These are phyloP conservation scores for Alternaria ventricosa DNA, from an alignment of 2,329 filamentous ascomycete genomes.

Conservation along the genomic window DNA sequence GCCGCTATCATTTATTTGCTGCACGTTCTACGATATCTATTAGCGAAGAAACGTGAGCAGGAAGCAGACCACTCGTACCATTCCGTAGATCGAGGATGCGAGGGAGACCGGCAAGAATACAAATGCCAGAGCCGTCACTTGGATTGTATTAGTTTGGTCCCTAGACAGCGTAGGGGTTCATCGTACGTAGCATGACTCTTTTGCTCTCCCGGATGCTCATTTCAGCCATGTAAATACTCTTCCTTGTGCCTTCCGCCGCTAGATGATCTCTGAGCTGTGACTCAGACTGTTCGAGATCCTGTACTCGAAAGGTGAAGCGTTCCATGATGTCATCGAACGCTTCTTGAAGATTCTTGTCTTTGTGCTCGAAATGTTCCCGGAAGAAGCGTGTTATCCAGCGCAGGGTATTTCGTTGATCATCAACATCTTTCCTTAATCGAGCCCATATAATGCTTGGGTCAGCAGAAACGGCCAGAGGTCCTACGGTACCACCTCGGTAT, in stretches of 20 bases:
- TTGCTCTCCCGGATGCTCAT: not conserved
- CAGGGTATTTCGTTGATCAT: not conserved
- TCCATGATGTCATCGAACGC: not conserved
- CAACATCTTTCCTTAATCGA: not conserved
- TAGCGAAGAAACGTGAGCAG: no score
- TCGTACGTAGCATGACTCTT: not conserved
- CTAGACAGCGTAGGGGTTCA: no score
- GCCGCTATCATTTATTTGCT: not conserved
- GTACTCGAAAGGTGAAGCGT: not conserved
- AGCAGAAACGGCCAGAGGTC: no score
- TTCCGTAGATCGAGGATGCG: not conserved
- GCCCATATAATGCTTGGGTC: not conserved
- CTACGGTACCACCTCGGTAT: no score
- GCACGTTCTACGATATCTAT: no score
- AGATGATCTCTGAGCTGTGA: not conserved
- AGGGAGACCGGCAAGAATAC: not conserved
- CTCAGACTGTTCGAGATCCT: not conserved
- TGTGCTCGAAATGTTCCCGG: not conserved
- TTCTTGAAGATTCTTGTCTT: no score
- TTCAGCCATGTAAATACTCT: not conserved
- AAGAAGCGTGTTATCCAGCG: not conserved
- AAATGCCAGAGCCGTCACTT: not conserved
- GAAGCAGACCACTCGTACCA: no score
- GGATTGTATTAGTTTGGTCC: no score
- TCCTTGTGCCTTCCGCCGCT: not conserved